Evolutionary conservation across 1,284 basidiomycete species (phyloP), one percentile per base, ranked within the genome.

Genomic region (Taiwanofungus camphoratus): DNA sequence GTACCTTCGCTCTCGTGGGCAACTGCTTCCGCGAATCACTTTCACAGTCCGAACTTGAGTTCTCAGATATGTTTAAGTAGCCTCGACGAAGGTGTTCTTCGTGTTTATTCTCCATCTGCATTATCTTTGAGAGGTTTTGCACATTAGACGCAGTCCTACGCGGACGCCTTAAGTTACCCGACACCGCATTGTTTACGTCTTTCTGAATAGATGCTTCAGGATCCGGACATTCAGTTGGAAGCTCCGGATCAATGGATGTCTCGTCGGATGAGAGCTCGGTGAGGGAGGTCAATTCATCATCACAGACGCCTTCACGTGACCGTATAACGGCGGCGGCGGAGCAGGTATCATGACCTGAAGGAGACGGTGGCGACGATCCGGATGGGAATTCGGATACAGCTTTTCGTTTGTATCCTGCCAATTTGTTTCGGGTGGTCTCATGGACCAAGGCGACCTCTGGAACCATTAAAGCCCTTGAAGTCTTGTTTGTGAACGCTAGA

Each of bases 51-150:
- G 12, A 11, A 9, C 19, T 23, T 26, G n/a, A 23, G n/a, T 26
- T 24, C 18, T 20, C 9, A 21, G 8, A 36, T 5, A 9, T 26
- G 13, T 21, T 15, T 21, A 27, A n/a, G 8, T 30, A 27, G 12
- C 12, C 38, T 19, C 29, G 3, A 9, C 34, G 32, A 4, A 11
- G 13, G 8, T 29, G 13, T n/a, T 15, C 34, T 22, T 34, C 9
- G 27, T 36, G 23, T 12, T 16, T 4, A 12, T 20, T 36, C 41
- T 42, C 41, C 41, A 22, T 42, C 20, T 42, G 12, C 41, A 42
- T 27, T 34, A 36, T 24, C 22, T 18, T 8, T n/a, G 9, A 11
- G 11, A 42, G 41, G 3, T 8, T 8, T 6, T 18, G 20, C 9
- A 5, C 3, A 19, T 36, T 36, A 13, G 41, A 36, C 12, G 41